Evolutionary conservation across 306 rosid species (phyloP).

Genomic region (Carpinus fangiana): DNA sequence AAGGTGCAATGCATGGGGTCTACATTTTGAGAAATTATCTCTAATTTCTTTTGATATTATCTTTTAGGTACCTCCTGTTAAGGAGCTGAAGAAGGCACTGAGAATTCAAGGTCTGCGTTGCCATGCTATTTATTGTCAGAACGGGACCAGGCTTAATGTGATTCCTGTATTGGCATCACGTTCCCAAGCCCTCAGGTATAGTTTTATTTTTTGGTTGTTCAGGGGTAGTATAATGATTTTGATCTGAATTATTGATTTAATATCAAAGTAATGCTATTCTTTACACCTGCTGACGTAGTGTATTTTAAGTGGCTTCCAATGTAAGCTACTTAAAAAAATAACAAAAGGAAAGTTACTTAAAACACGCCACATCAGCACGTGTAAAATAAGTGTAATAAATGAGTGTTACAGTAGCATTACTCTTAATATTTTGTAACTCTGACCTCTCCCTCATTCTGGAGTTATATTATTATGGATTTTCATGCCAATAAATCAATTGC

Average conservation of each 20-base stretch:
- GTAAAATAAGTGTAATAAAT: too few species aligned
- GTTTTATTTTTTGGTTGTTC: background rate
- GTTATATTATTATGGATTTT: background rate
- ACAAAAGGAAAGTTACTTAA: too few species aligned
- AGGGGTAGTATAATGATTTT: background rate
- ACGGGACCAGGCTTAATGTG: constrained; percentile 80
- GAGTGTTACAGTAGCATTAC: too few species aligned
- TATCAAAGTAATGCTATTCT: background rate
- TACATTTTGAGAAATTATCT: background rate
- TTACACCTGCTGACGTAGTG: too few species aligned
- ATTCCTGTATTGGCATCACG: constrained; percentile 98
- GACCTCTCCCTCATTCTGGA: background rate
- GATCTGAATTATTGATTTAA: background rate
- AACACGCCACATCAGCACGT: too few species aligned
- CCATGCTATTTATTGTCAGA: constrained; percentile 88
- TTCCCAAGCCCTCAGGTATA: constrained; percentile 95
- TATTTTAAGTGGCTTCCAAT: too few species aligned
- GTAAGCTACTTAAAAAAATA: too few species aligned
- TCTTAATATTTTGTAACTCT: background rate
- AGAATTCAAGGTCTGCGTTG: constrained; percentile 98
- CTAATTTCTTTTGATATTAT: constrained; percentile 9
- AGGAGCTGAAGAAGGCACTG: constrained; percentile 79
- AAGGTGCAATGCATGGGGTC: background rate
- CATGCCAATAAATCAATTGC: background rate
- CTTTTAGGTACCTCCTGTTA: constrained; percentile 75